Conservation (phyloP, 2,329 filamentous ascomycete genomes). For the Paecilomyces niveus region DNA sequence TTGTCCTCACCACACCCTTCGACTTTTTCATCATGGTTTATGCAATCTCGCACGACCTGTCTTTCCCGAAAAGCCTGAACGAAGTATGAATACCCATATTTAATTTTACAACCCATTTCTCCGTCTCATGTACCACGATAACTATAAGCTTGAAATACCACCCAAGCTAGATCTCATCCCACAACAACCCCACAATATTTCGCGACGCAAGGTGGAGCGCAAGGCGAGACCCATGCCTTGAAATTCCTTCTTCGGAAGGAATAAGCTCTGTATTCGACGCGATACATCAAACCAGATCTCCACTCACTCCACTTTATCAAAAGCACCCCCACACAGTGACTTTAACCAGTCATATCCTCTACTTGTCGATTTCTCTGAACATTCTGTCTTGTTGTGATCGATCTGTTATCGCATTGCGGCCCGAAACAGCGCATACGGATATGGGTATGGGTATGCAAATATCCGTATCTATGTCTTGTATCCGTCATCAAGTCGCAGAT, state of each 20-base stretch:
- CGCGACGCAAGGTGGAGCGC: constrained; percentile 48
- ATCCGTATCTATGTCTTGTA: not conserved
- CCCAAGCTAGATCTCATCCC: not conserved
- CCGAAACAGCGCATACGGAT: not conserved
- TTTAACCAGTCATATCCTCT: not conserved
- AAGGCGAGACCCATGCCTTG: constrained; percentile 47
- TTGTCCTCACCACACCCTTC: not conserved
- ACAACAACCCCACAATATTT: constrained; percentile 14
- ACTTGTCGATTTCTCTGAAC: not conserved
- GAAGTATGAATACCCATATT: not conserved
- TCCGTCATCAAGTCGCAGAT: not conserved
- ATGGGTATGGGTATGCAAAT: not conserved
- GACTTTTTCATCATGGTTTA: not conserved
- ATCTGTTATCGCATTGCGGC: not conserved
- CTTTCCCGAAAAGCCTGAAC: constrained; percentile 26
- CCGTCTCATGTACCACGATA: not conserved
- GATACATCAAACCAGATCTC: constrained; percentile 34
- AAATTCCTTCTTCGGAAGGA: constrained; percentile 29
- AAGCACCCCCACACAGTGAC: not conserved
- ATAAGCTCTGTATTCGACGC: constrained; percentile 48
- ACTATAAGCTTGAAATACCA: not conserved
- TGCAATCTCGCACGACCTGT: not conserved
- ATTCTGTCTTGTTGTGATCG: not conserved
- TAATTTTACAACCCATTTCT: not conserved
- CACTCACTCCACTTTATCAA: not conserved